These are phyloP conservation scores for Trichoderma simmonsii DNA, from an alignment of 2,329 filamentous ascomycete genomes.

Conservation along the genomic window DNA sequence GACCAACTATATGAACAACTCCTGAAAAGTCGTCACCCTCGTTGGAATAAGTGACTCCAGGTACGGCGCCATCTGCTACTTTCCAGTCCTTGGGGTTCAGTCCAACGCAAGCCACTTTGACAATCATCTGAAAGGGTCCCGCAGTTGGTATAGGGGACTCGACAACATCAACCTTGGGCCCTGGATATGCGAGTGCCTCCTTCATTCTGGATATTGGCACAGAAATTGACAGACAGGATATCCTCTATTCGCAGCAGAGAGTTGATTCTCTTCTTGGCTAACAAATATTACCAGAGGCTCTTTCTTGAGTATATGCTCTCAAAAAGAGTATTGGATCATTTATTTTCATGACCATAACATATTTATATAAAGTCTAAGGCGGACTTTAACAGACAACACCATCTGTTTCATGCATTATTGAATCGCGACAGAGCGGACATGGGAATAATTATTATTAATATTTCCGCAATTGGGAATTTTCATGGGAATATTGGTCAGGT, in stretches of 20 bases:
- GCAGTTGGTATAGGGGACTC: conserved; percentile 14
- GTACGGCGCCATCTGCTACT: conserved; percentile 6
- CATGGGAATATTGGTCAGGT: neutral
- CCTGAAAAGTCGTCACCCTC: conserved; percentile 28
- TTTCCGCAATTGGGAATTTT: neutral
- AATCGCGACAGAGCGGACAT: neutral
- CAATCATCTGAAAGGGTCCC: conserved; percentile 22
- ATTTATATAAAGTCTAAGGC: neutral
- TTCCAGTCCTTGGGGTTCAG: conserved; percentile 30
- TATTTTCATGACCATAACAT: neutral
- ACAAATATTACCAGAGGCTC: neutral
- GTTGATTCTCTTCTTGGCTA: neutral
- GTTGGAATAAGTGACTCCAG: conserved; percentile 16
- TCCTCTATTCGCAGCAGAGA: neutral
- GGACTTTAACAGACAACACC: neutral
- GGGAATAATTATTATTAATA: neutral
- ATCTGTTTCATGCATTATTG: neutral
- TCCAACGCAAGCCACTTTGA: conserved; percentile 23
- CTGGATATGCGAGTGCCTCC: neutral
- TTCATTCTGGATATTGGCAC: conserved; percentile 1
- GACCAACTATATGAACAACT: conserved; percentile 23
- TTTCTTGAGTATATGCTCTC: neutral
- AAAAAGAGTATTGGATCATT: neutral
- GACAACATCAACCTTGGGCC: neutral
- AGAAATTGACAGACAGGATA: neutral